Percentiles rank a stretch among this genome's conserved stretches.
Conservation (phyloP, 1,139 yeast species). For the Arxiozyma telluris region DNA sequence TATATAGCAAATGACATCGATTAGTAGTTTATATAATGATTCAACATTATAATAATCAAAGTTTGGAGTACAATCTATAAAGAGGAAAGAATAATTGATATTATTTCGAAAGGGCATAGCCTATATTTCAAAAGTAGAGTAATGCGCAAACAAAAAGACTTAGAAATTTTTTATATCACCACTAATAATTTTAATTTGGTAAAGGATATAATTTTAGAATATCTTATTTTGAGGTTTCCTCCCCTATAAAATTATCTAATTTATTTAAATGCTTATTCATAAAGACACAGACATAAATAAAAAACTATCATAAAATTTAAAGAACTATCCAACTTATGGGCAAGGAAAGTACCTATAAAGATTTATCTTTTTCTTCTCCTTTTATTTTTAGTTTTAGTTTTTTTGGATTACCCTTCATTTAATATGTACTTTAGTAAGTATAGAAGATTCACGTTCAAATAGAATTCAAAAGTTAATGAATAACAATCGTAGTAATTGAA, state of each 20-base stretch:
- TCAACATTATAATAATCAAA: not conserved
- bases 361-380: not conserved
- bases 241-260: constrained; percentile 31
- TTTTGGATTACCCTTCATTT: too few species aligned
- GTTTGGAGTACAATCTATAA: not conserved
- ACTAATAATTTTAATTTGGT: constrained; percentile 62
- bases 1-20: not conserved
- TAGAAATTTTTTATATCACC: constrained; percentile 34
- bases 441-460: too few species aligned
- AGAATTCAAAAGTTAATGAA: too few species aligned
- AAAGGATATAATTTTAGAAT: constrained; percentile 40
- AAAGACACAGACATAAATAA: too few species aligned
- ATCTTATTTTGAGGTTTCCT: constrained; percentile 41
- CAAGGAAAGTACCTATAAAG: not conserved
- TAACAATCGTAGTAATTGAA: too few species aligned
- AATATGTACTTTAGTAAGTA: too few species aligned
- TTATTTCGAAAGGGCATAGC: constrained; percentile 13
- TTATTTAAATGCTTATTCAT: constrained; percentile 8
- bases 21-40: too few species aligned
- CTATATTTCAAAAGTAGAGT: constrained; percentile 28
- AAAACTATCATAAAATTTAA: too few species aligned
- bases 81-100: constrained; percentile 18
- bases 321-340: too few species aligned
- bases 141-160: constrained; percentile 29
- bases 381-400: too few species aligned